phyloP scores from a whole-genome alignment of 768 basidiomycete species.

The Lactifluus volemus region DNA sequence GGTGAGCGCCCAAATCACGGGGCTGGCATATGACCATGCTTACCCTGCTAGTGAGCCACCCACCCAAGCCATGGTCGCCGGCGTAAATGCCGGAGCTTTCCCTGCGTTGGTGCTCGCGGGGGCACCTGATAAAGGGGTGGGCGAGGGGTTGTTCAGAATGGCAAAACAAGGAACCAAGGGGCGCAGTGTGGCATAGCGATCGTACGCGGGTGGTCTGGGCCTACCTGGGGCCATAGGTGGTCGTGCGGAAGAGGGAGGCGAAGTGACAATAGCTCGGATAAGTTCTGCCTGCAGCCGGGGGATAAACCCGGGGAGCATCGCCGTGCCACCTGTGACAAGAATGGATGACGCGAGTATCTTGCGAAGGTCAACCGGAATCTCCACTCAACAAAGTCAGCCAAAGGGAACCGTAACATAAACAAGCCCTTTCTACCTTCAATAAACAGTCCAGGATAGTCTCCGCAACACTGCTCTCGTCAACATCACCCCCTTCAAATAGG shows the following conservation, averaged over 20 bases:
- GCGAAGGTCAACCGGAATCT: conserved; percentile 89
- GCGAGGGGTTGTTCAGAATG: conserved; percentile 78
- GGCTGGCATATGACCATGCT: conserved; percentile 23
- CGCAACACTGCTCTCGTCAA: conserved; percentile 78
- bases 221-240: conserved; percentile 32
- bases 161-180: conserved; percentile 65
- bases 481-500: conserved; percentile 82
- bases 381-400: conserved; percentile 10
- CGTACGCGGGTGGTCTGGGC: conserved; percentile 44
- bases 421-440: conserved; percentile 50
- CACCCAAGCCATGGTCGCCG: conserved; percentile 80
- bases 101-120: conserved; percentile 59
- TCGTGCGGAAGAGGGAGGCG: conserved; percentile 27
- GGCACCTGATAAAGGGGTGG: conserved; percentile 38
- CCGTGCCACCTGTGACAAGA: conserved; percentile 80
- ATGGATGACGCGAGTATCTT: conserved; percentile 78
- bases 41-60: conserved; percentile 91
- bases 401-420: background rate
- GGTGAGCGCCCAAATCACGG: background rate
- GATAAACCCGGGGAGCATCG: conserved; percentile 90
- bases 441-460: conserved; percentile 74
- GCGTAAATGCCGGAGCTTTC: conserved; percentile 80
- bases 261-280: conserved; percentile 46
- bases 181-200: conserved; percentile 68
- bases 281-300: conserved; percentile 79